phyloP scores from a whole-genome alignment of 1,284 basidiomycete genomes.

The Afroboletus lepidellus region DNA sequence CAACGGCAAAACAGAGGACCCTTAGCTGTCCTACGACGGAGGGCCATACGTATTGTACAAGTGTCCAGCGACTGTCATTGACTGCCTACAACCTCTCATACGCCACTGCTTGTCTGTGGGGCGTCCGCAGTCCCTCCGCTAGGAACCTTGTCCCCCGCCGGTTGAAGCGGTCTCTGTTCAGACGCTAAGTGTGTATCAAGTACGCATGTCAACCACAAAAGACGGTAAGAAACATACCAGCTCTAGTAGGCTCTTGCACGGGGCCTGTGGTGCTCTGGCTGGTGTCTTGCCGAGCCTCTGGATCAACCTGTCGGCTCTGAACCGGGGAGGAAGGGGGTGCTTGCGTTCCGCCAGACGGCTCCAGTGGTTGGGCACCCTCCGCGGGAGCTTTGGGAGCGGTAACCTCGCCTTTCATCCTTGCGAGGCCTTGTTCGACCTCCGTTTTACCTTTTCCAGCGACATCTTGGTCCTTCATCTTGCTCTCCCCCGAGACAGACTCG shows the following conservation, averaged over 20 bases:
- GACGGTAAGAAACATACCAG: background rate
- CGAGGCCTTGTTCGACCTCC: conserved; percentile 27
- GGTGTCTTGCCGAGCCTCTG: background rate
- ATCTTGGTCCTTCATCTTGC: conserved; percentile 16
- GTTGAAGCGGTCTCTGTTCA: background rate
- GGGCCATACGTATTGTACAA: background rate
- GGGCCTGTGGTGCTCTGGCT: background rate
- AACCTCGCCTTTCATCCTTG: conserved; percentile 18
- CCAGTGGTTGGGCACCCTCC: background rate
- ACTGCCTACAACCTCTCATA: background rate
- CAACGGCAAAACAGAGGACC: no score
- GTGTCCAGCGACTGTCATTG: no score
- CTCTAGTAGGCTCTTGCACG: background rate
- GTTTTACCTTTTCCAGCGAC: conserved; percentile 20
- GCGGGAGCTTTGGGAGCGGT: background rate
- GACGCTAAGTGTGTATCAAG: background rate
- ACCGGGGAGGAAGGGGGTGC: background rate
- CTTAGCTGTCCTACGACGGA: background rate
- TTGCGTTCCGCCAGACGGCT: background rate
- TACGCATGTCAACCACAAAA: no score
- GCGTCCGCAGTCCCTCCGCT: conserved; percentile 1
- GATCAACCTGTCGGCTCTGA: background rate
- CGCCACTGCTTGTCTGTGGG: conserved; percentile 2
- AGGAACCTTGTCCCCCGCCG: background rate
- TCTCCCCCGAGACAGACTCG: conserved; percentile 19